Conservation (phyloP, 2,329 filamentous ascomycete species). For the Knufia fluminis region DNA sequence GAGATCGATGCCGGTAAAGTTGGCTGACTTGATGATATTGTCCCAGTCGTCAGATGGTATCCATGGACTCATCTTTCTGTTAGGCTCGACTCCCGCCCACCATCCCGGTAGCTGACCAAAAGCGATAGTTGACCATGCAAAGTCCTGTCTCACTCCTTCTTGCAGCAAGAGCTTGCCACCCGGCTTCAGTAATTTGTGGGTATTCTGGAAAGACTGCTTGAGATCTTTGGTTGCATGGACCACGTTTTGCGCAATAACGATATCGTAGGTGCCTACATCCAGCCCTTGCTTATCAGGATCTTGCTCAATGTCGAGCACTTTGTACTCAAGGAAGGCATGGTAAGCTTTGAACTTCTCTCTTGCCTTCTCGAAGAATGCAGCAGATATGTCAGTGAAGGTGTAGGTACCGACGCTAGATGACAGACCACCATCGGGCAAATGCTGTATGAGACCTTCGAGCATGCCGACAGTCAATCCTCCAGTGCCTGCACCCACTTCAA, state of each 20-base stretch:
- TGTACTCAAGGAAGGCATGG: conserved; percentile 4
- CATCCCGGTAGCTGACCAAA: neutral
- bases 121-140: neutral
- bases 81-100: neutral
- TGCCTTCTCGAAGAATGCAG: conserved; percentile 17
- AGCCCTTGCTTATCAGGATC: neutral
- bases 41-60: too few relatives aligned
- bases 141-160: neutral
- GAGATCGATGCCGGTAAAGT: too few relatives aligned
- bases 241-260: conserved; percentile 26
- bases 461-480: conserved; percentile 23
- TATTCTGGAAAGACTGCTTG: conserved; percentile 23
- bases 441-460: neutral
- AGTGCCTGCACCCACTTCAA: conserved; percentile 27
- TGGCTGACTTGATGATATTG: too few relatives aligned
- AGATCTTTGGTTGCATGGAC: conserved; percentile 26
- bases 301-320: conserved; percentile 7
- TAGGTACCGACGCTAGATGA: conserved; percentile 2
- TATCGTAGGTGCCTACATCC: conserved; percentile 23
- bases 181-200: conserved; percentile 22
- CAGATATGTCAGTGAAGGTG: conserved; percentile 22
- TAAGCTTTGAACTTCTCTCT: conserved; percentile 9
- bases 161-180: neutral
- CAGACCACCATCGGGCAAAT: neutral
- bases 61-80: neutral